phyloP scores from a whole-genome alignment of 495 filamentous ascomycete genomes.

The Hypoxylon rickii region DNA sequence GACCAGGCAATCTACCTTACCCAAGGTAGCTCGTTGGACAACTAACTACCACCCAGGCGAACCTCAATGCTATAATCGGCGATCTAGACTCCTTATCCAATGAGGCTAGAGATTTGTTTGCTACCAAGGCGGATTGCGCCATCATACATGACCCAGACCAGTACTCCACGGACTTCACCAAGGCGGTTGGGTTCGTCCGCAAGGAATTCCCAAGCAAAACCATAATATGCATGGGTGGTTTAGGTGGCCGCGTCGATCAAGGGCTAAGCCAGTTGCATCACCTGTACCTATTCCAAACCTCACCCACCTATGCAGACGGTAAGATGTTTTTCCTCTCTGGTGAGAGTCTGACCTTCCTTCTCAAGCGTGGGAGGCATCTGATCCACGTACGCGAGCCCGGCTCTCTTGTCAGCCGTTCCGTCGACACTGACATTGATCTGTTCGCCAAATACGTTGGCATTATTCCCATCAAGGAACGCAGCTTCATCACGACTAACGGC shows the following conservation, averaged over 20 bases:
- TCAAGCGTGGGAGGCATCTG: slow-evolving; percentile 67
- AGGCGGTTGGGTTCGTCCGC: slow-evolving; percentile 60
- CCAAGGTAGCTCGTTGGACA: too few relatives aligned
- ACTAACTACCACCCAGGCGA: slow-evolving; percentile 40
- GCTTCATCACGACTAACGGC: slow-evolving; percentile 74
- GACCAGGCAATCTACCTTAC: too few relatives aligned
- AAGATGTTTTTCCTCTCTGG: slow-evolving; percentile 74
- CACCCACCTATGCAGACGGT: slow-evolving; percentile 48
- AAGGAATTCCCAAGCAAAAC: slow-evolving; percentile 38
- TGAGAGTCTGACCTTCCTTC: slow-evolving; percentile 78
- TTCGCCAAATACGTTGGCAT: slow-evolving; percentile 77
- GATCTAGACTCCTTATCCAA: slow-evolving; percentile 83
- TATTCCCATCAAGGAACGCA: slow-evolving; percentile 75
- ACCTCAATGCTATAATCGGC: slow-evolving; percentile 76
- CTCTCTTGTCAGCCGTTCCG: slow-evolving; percentile 31
- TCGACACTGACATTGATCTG: slow-evolving; percentile 48
- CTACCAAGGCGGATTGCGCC: slow-evolving; percentile 46
- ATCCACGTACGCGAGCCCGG: slow-evolving; percentile 63
- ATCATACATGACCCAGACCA: slow-evolving; percentile 75
- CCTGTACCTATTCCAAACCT: slow-evolving; percentile 62
- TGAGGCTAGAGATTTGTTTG: slow-evolving; percentile 64
- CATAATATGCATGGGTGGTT: slow-evolving; percentile 76
- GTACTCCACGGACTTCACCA: slow-evolving; percentile 75
- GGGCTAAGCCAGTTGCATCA: slow-evolving; percentile 86
- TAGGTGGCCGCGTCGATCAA: slow-evolving; percentile 91